A percentile compares a stretch with the other conserved stretches of the same genome.
These are phyloP conservation scores for Boletus sp. DNA, from an alignment of 768 basidiomycete genomes.

Conservation along the genomic window DNA sequence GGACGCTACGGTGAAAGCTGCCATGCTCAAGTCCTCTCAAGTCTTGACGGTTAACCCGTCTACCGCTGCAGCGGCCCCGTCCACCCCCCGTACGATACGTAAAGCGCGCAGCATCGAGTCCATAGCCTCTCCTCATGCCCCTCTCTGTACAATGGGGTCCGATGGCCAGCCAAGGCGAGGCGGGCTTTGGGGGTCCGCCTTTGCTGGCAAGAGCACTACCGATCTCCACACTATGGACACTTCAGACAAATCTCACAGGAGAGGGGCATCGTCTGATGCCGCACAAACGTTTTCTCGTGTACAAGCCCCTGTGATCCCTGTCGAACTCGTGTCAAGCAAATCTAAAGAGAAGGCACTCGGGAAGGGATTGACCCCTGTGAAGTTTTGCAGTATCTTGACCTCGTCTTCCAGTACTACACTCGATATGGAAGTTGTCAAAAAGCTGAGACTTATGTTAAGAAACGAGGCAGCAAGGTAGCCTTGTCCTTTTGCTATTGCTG, in stretches of 20 bases:
- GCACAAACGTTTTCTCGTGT: constrained; percentile 52
- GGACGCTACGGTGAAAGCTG: constrained; percentile 84
- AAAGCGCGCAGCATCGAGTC: constrained; percentile 75
- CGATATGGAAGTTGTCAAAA: constrained; percentile 86
- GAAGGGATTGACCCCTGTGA: constrained; percentile 61
- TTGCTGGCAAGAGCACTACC: constrained; percentile 33
- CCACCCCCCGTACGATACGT: constrained; percentile 58
- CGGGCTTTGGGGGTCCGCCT: constrained; percentile 22
- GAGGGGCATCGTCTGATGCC: constrained; percentile 64
- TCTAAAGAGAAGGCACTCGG: constrained; percentile 52
- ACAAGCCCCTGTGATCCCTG: constrained; percentile 44
- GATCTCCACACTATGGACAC: constrained; percentile 26
- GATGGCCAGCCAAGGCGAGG: constrained; percentile 32
- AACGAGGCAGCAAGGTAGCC: constrained; percentile 87
- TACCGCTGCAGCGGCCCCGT: constrained; percentile 30
- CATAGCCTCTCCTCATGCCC: constrained; percentile 49
- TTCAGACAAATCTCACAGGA: constrained; percentile 43
- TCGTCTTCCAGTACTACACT: constrained; percentile 70
- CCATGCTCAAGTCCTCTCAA: constrained; percentile 87
- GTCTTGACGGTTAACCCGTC: constrained; percentile 48
- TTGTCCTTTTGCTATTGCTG: background rate
- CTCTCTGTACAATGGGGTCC: constrained; percentile 37
- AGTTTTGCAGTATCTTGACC: constrained; percentile 65
- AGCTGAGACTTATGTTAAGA: constrained; percentile 78
- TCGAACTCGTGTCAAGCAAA: constrained; percentile 36